Percentiles rank a stretch among this genome's conserved stretches.
These are phyloP conservation scores for Phytophthora citricola DNA, from an alignment of 352 stramenopile genomes.

Conservation along the genomic window DNA sequence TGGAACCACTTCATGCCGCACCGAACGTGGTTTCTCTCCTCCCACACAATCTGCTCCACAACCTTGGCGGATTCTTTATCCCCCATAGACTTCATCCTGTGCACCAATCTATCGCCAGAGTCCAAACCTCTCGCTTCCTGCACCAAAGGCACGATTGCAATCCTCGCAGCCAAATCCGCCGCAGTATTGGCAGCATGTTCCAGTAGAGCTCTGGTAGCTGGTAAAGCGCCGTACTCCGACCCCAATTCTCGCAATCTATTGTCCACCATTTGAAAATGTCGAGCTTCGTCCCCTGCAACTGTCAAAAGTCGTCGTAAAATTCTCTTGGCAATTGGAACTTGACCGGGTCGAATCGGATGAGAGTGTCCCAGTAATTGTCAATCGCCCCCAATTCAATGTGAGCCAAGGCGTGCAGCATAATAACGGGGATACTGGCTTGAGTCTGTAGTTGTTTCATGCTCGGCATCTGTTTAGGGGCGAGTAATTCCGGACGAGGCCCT, in stretches of 20 bases:
- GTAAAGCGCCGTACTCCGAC: constrained; percentile 72
- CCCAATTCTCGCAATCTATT: constrained; percentile 58
- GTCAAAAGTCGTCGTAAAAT: constrained; percentile 84
- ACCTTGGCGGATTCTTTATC: constrained; percentile 70
- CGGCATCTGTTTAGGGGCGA: constrained; percentile 78
- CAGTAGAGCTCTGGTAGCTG: constrained; percentile 70
- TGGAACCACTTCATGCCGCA: constrained; percentile 87
- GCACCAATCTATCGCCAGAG: constrained; percentile 75
- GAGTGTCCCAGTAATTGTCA: constrained; percentile 90
- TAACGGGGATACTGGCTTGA: constrained; percentile 59
- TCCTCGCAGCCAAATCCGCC: constrained; percentile 64
- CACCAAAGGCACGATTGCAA: constrained; percentile 83
- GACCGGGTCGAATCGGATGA: constrained; percentile 78
- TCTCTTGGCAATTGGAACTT: constrained; percentile 50
- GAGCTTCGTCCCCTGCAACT: constrained; percentile 75
- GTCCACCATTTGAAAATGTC: constrained; percentile 86
- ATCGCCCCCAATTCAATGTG: constrained; percentile 89
- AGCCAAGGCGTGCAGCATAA: constrained; percentile 84
- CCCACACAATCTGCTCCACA: constrained; percentile 80
- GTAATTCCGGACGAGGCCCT: constrained; percentile 49
- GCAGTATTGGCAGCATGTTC: constrained; percentile 81
- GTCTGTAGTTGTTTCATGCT: constrained; percentile 69
- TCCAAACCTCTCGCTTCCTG: constrained; percentile 83
- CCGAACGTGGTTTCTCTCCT: constrained; percentile 79
- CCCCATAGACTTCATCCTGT: constrained; percentile 75